These are phyloP conservation scores for Alternaria sp. DNA, from an alignment of 2,329 filamentous ascomycete species.

Conservation along the genomic window DNA sequence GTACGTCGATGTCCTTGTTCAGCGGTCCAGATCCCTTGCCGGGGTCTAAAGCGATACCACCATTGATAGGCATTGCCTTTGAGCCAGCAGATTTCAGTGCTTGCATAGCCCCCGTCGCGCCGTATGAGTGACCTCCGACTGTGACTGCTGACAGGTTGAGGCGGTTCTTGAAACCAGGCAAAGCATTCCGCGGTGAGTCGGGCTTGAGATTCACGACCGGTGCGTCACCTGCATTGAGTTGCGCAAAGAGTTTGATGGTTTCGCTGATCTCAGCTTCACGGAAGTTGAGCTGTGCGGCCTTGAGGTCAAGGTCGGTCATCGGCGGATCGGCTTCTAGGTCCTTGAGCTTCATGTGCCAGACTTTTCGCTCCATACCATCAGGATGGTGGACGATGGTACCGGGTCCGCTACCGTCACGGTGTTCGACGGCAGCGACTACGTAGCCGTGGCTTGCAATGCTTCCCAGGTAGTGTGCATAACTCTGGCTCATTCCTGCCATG, in stretches of 20 bases:
- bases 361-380: slow-evolving; percentile 39
- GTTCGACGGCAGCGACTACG: slow-evolving; percentile 56
- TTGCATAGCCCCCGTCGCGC: slow-evolving; percentile 68
- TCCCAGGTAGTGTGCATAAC: slow-evolving; percentile 55
- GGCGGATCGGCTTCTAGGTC: slow-evolving; percentile 43
- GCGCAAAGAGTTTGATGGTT: slow-evolving; percentile 51
- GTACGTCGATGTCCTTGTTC: slow-evolving; percentile 65
- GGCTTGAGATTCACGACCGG: slow-evolving; percentile 52
- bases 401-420: slow-evolving; percentile 56
- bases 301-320: slow-evolving; percentile 47
- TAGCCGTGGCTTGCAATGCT: slow-evolving; percentile 56
- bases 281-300: slow-evolving; percentile 52
- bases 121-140: slow-evolving; percentile 70
- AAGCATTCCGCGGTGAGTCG: slow-evolving; percentile 55
- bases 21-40: slow-evolving; percentile 69
- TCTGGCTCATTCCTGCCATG: slow-evolving; percentile 54
- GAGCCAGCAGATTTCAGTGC: slow-evolving; percentile 60
- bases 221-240: slow-evolving; percentile 49
- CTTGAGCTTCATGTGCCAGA: slow-evolving; percentile 48
- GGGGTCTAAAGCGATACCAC: slow-evolving; percentile 69
- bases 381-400: slow-evolving; percentile 50
- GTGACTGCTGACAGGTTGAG: slow-evolving; percentile 64
- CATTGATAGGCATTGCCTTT: slow-evolving; percentile 57
- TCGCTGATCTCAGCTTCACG: slow-evolving; percentile 56
- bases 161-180: slow-evolving; percentile 58